Base-by-base conservation (phyloP, 495 filamentous ascomycete genomes). In the Trichoderma gamsii region DNA sequence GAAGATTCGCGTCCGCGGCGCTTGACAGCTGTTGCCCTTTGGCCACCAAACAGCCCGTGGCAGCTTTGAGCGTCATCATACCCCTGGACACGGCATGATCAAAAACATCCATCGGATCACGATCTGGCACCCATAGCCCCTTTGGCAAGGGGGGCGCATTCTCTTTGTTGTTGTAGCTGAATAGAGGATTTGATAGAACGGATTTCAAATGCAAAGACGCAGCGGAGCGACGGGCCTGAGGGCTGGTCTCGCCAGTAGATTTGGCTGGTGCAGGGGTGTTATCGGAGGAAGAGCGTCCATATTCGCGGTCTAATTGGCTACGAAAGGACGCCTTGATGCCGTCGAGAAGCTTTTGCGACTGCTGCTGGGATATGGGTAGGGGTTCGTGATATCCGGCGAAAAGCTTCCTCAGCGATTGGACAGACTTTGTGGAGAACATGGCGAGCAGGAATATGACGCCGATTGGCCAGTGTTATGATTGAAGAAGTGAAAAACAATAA, bases 261-360 rank as follows among this genome's bases (percentile, higher is more conserved):
- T 68, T 27, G 16, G 66, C 18, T n/a, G 72, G 64, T 52, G 70
- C 43, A 65, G 71, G 66, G n/a, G 69, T 66, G 49, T 75, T 70
- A 66, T 59, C 70, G 64, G 73, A 56, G 44, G 72, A 65, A 18
- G 76, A 70, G 69, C 72, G 75, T 46, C 85, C 84, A 73, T 92
- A 85, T 71, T 89, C 85, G 46, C 76, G 79, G 73, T 93, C 89
- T 41, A 96, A 82, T 43, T 90, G 88, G 46, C 83, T 79, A 67
- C 88, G 86, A 77, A 96, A 96, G n/a, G 90, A 93, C 5, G 82
- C 79, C 21, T 89, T 93, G 69, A 96, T 84, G 66, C 84, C 80
- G 32, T 84, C 80, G 67, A 92, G 86, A 2, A 96, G 81, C 69
- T 87, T 84, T 70, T 88, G 80, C 38, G 89, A 88, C 70, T 92